Evolutionary conservation across 805 yeast species (phyloP).

Genomic region (Suhomyces kilbournensis): DNA sequence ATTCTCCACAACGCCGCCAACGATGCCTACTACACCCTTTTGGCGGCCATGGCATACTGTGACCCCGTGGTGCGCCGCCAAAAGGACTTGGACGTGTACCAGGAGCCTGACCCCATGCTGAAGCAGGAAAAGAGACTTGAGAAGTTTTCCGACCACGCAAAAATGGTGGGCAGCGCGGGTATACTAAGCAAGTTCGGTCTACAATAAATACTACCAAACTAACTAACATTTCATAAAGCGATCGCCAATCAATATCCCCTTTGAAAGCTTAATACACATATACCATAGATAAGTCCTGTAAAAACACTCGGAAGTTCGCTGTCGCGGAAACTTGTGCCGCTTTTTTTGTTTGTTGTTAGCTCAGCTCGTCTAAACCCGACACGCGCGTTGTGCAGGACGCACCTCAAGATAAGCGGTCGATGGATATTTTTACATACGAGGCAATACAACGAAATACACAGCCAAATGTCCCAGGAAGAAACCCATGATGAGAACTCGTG

Average conservation of each 20-base stretch:
- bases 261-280: no score
- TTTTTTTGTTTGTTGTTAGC: neutral
- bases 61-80: slow-evolving; percentile 20
- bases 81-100: slow-evolving; percentile 13
- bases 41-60: slow-evolving; percentile 22
- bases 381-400: neutral
- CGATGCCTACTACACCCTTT: slow-evolving; percentile 27
- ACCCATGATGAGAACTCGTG: neutral
- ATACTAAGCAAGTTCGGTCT: neutral
- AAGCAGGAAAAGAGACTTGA: slow-evolving; percentile 7
- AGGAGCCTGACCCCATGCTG: slow-evolving; percentile 2
- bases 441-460: neutral
- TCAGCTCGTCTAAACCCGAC: neutral
- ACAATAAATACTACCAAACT: neutral
- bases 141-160: slow-evolving; percentile 11
- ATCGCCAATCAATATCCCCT: no score
- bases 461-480: neutral
- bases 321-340: no score
- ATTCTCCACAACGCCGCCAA: slow-evolving; percentile 28
- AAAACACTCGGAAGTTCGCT: no score
- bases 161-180: neutral
- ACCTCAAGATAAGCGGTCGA: neutral
- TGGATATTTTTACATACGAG: neutral
- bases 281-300: no score
- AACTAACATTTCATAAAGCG: no score